These are phyloP conservation scores for Takashimella tepidaria DNA, from an alignment of 1,284 basidiomycete genomes.

Conservation along the genomic window DNA sequence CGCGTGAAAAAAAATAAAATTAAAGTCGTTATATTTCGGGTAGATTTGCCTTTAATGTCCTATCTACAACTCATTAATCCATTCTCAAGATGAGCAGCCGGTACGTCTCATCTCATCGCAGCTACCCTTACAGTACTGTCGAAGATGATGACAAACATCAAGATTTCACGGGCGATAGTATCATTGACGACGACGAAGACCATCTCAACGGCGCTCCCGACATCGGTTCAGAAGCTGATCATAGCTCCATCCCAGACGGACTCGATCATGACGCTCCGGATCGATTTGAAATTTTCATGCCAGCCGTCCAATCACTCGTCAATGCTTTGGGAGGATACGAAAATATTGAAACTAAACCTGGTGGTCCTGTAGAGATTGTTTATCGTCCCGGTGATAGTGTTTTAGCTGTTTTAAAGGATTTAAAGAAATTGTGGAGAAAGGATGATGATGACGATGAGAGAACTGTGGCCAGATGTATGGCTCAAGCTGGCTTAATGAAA, in stretches of 20 bases:
- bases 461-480: slow-evolving; percentile 85
- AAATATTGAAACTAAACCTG: slow-evolving; percentile 52
- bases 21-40: too few relatives aligned
- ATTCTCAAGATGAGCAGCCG: slow-evolving; percentile 8
- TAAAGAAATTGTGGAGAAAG: slow-evolving; percentile 90
- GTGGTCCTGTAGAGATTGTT: slow-evolving; percentile 48
- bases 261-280: slow-evolving; percentile 20
- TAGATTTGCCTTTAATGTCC: too few relatives aligned
- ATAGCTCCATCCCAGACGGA: background rate
- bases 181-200: slow-evolving; percentile 1
- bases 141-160: too few relatives aligned
- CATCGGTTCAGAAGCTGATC: background rate
- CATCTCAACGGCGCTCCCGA: background rate
- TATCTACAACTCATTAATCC: background rate
- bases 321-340: slow-evolving; percentile 48
- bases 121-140: too few relatives aligned
- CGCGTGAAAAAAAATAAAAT: too few relatives aligned
- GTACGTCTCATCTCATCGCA: slow-evolving; percentile 5
- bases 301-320: slow-evolving; percentile 43
- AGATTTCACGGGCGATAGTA: too few relatives aligned
- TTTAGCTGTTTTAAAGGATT: slow-evolving; percentile 77
- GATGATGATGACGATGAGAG: slow-evolving; percentile 93
- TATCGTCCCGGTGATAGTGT: slow-evolving; percentile 82
- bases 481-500: slow-evolving; percentile 74
- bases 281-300: slow-evolving; percentile 39